Conservation (phyloP, 108 stramenopile genomes). For the Pseudonitzschia multiseries region DNA sequence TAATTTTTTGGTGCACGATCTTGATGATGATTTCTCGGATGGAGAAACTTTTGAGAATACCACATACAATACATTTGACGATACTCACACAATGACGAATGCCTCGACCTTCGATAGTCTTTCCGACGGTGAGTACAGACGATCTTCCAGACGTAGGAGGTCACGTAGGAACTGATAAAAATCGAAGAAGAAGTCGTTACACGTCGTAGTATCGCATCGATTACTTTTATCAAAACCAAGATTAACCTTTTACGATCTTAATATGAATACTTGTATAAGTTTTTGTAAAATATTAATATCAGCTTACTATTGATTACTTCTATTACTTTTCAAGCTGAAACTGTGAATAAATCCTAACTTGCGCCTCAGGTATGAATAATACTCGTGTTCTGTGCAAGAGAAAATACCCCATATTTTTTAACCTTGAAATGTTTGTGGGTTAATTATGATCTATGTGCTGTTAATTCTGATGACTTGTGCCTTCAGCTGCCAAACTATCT, state of each 20-base stretch:
- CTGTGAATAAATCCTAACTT: too few species aligned
- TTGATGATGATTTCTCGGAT: conserved; percentile 13
- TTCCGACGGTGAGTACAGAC: conserved; percentile 19
- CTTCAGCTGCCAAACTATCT: not conserved
- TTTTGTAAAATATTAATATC: not conserved
- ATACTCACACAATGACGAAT: conserved; percentile 2
- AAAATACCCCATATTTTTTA: too few species aligned
- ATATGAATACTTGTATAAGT: not conserved
- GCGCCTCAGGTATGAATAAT: too few species aligned
- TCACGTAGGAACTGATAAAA: conserved; percentile 5
- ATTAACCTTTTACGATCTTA: too few species aligned
- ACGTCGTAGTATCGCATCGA: too few species aligned
- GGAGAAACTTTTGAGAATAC: conserved; percentile 16
- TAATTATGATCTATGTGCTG: not conserved
- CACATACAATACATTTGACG: conserved; percentile 9
- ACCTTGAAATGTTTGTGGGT: not conserved
- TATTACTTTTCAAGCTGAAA: too few species aligned
- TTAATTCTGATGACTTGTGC: not conserved
- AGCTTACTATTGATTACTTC: too few species aligned
- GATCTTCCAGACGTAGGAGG: not conserved
- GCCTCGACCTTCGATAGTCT: conserved; percentile 16
- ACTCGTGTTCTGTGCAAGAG: too few species aligned
- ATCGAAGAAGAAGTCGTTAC: not conserved
- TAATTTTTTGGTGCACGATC: conserved; percentile 10
- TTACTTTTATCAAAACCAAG: not conserved